phyloP scores from a whole-genome alignment of 2,329 filamentous ascomycete genomes.

The Cercospora brassicicola region DNA sequence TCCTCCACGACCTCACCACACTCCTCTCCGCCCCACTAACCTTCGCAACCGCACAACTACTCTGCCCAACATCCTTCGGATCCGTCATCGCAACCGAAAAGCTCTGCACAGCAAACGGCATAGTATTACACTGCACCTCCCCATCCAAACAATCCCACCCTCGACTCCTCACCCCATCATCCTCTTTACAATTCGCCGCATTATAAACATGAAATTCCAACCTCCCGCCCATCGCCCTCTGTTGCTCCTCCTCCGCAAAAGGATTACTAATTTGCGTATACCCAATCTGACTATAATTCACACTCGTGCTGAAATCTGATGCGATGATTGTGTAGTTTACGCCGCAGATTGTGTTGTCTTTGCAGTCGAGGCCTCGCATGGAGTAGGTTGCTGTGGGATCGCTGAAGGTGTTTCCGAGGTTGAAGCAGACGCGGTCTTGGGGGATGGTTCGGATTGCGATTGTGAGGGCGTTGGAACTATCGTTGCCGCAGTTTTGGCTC shows the following conservation, averaged over 20 bases:
- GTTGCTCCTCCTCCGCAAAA: background rate
- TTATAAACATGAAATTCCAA: slow-evolving; percentile 16
- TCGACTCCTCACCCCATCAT: background rate
- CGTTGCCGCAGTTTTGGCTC: slow-evolving; percentile 48
- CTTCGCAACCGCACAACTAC: slow-evolving; percentile 18
- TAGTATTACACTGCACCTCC: slow-evolving; percentile 7
- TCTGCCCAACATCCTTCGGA: slow-evolving; percentile 16
- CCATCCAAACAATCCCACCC: slow-evolving; percentile 18
- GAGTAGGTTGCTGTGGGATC: slow-evolving; percentile 10
- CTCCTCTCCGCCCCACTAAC: background rate
- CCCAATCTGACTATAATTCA: slow-evolving; percentile 10
- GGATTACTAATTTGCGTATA: slow-evolving; percentile 20
- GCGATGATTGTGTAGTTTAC: slow-evolving; percentile 19
- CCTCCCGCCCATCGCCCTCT: slow-evolving; percentile 3
- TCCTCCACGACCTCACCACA: background rate
- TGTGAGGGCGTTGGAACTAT: slow-evolving; percentile 48
- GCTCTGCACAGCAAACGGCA: slow-evolving; percentile 19
- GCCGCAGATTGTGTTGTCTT: slow-evolving; percentile 11
- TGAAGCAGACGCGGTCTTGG: slow-evolving; percentile 15
- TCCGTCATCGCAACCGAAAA: slow-evolving; percentile 19
- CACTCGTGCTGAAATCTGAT: background rate
- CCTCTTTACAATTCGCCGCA: slow-evolving; percentile 16
- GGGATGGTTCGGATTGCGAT: slow-evolving; percentile 41
- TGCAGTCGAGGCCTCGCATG: slow-evolving; percentile 4
- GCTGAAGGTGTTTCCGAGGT: slow-evolving; percentile 18